phyloP scores from a whole-genome alignment of 352 stramenopile genomes.

The Thalassiosira mediterranea region DNA sequence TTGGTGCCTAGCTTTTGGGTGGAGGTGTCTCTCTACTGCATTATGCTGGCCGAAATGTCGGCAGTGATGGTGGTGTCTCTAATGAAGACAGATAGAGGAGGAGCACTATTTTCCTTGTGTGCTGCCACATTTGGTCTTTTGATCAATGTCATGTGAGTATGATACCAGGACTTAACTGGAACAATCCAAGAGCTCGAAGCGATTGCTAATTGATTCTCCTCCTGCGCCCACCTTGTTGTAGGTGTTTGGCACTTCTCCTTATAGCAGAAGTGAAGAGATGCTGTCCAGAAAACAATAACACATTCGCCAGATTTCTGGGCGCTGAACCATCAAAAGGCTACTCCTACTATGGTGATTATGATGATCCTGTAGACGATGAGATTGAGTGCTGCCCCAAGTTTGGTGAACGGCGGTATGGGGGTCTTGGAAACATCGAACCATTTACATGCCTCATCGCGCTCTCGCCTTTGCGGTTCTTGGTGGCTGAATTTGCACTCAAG shows the following conservation, averaged over 20 bases:
- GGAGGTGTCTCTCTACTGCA: constrained; percentile 38
- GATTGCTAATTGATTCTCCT: too few species aligned
- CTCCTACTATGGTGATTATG: not conserved
- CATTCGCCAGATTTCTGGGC: constrained; percentile 14
- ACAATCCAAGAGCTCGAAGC: too few species aligned
- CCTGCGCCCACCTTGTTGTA: too few species aligned
- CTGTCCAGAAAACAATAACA: constrained; percentile 42
- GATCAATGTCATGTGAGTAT: constrained; percentile 51
- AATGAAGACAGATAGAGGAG: constrained; percentile 2
- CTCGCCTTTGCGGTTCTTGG: constrained; percentile 63
- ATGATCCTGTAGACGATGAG: not conserved
- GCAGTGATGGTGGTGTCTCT: constrained; percentile 32
- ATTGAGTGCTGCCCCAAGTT: constrained; percentile 56
- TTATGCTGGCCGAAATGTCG: constrained; percentile 47
- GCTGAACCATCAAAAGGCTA: constrained; percentile 7
- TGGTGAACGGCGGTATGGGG: constrained; percentile 63
- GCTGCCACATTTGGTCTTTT: constrained; percentile 58
- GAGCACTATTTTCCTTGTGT: constrained; percentile 8
- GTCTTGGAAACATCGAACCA: constrained; percentile 76
- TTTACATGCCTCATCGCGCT: constrained; percentile 73
- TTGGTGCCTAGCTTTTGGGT: constrained; percentile 37
- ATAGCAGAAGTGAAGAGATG: constrained; percentile 70
- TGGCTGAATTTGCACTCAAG: constrained; percentile 35
- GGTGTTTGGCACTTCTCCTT: constrained; percentile 63
- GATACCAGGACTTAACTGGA: too few species aligned